Base-by-base conservation (phyloP, 2,329 filamentous ascomycete species). In the Camillea tinctor region DNA sequence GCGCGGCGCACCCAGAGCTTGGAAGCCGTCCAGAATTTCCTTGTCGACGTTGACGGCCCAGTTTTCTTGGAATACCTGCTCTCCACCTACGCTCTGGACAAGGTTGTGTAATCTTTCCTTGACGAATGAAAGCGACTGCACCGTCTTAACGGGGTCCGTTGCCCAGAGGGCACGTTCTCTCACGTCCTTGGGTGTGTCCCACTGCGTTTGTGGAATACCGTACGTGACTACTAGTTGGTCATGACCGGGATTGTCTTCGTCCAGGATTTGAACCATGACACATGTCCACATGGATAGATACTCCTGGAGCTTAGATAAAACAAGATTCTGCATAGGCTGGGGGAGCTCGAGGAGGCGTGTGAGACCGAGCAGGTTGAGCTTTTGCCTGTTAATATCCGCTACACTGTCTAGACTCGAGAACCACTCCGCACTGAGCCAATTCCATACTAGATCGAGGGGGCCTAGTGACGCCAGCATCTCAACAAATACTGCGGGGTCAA, bases 201-300 rank as follows among this genome's bases (percentile, higher is more conserved):
- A 87, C 64, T 86, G 82, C 4, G 73, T 77, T 4, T 74, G 64
- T 62, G 80, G 77, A 7, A 70, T 65, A 7, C 72, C 63, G 1
- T 76, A 70, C 1, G 68, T 71, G 76, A 80, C 81, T 13, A 87
- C 77, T n/a, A 85, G 75, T 56, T 76, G 79, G 69, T 88, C 85
- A 1, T 74, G 73, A 1, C 75, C 80, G 52, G 65, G 67, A 9
- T 82, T 79, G 23, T 80, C 79, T 22, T 85, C 85, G 30, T 85
- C 86, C 56, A 88, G 80, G 54, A 93, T 76, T 68, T 92, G 88
- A 1, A 77, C 76, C 26, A 93, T 78, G 1, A 91, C 83, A 64
- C 84, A 85, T 1, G 88, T 90, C 91, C 91, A 95, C 76, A 93
- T 83, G 1, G 82, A 81, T 68, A 95, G 86, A 68, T 91, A 87